Base-by-base conservation (phyloP, 371 early-diverging fungal species). In the Mucor irregularis region DNA sequence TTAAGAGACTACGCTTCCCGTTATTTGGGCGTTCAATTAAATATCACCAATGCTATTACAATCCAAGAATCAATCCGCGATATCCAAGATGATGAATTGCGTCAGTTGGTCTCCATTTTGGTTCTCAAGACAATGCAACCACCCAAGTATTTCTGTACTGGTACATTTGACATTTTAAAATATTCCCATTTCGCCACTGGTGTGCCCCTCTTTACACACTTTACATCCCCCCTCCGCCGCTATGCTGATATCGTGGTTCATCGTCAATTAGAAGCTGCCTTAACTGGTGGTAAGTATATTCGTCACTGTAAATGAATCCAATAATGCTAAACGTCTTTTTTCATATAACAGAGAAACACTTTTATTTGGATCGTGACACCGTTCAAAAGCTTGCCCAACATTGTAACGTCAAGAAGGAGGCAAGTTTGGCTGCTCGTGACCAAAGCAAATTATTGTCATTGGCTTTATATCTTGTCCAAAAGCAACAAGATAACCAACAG, bases 161-260 rank as follows among this genome's bases (percentile, higher is more conserved):
- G 93, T 33, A 82, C 85, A 11, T 57, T 86, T 33, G 85, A 89
- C 56, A 86, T 83, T 22, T 52, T 63, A 13, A 79, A 76, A 57
- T 88, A 76, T 65, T 64, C 73, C 22, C 94, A 94, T 71, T 94
- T 88, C 58, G 87, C 92, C 3, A 78, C 92, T 46, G 85, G 82
- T 56, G 76, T 84, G 9, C 88, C 84, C 0, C 73, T 91, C 14
- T 94, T 91, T 73, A 93, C 93, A 16, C 95, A 94, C 61, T 95
- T 95, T 58, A 93, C 94, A 26, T 92, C 95, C 5, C 99, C 99
- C 0, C 93, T 94, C 45, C 85, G 97, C 19, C 83, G 99, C 49
- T 97, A 93, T 73, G 88, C 96, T 47, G 99, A 99, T 74, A 76
- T 99, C 25, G 71, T 99, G 62, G 98, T 97, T 2, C 99, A 97